Conservation (phyloP, 2,329 filamentous ascomycete genomes). For the Blastomyces percursus region DNA sequence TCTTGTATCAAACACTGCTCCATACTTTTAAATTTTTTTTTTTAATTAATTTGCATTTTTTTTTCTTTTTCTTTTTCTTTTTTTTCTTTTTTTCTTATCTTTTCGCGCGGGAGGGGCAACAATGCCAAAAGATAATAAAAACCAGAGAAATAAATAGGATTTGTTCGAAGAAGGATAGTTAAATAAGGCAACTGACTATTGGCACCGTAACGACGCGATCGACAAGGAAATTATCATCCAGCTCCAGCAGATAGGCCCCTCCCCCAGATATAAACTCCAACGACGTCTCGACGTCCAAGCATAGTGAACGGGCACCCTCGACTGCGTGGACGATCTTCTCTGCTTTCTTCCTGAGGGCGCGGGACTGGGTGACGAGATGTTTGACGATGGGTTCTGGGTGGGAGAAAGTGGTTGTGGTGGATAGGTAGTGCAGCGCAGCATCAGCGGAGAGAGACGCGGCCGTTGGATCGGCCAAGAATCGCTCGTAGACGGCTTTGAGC, state of each 20-base stretch:
- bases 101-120: background rate
- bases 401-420: slow-evolving; percentile 65
- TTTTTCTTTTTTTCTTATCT: background rate
- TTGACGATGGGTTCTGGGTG: slow-evolving; percentile 68
- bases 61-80: background rate
- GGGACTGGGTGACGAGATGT: slow-evolving; percentile 61
- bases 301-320: slow-evolving; percentile 58
- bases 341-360: slow-evolving; percentile 70
- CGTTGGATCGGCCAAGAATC: slow-evolving; percentile 59
- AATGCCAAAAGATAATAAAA: slow-evolving; percentile 2
- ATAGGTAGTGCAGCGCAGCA: slow-evolving; percentile 75
- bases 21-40: background rate
- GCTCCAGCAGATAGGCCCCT: slow-evolving; percentile 71
- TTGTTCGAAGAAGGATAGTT: too few relatives aligned
- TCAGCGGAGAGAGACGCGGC: slow-evolving; percentile 52
- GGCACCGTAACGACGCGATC: slow-evolving; percentile 70
- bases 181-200: slow-evolving; percentile 51
- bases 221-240: slow-evolving; percentile 89
- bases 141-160: background rate
- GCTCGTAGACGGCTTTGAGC: slow-evolving; percentile 49
- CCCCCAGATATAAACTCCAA: slow-evolving; percentile 73
- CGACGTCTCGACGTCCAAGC: slow-evolving; percentile 68
- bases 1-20: background rate
- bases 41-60: background rate
- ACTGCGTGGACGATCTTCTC: slow-evolving; percentile 65